Evolutionary conservation across 192 early-diverging fungal species (phyloP).

Genomic region (Podila epicladia): DNA sequence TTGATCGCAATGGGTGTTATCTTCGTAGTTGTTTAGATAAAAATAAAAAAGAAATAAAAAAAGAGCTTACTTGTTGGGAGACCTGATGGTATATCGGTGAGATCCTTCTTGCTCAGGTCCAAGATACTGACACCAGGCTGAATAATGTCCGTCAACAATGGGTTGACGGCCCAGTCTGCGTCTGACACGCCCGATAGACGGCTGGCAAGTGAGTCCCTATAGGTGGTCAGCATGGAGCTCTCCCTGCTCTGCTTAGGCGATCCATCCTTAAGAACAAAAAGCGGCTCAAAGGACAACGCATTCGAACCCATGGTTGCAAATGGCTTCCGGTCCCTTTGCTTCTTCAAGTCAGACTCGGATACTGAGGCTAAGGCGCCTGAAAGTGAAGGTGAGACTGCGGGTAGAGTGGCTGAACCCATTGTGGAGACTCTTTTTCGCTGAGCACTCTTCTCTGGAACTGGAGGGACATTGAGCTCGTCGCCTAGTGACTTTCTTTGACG

Average conservation of each 20-base stretch:
- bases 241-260: not conserved
- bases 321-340: slow-evolving; percentile 8
- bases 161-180: slow-evolving; percentile 27
- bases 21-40: no score
- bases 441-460: slow-evolving; percentile 36
- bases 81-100: slow-evolving; percentile 28
- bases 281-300: slow-evolving; percentile 31
- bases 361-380: slow-evolving; percentile 5
- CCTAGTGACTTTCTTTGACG: slow-evolving; percentile 36
- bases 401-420: slow-evolving; percentile 22
- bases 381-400: slow-evolving; percentile 12
- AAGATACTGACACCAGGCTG: slow-evolving; percentile 39
- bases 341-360: slow-evolving; percentile 14
- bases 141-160: slow-evolving; percentile 7
- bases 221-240: not conserved
- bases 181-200: slow-evolving; percentile 35
- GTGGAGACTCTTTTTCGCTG: slow-evolving; percentile 45
- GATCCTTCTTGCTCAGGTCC: slow-evolving; percentile 38
- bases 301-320: slow-evolving; percentile 19
- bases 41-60: not conserved
- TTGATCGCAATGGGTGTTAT: not conserved
- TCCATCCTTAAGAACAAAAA: slow-evolving; percentile 36
- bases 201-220: slow-evolving; percentile 5
- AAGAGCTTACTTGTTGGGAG: slow-evolving; percentile 28
- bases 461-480: slow-evolving; percentile 35